Conservation (phyloP, 2,329 filamentous ascomycete species). For the Cordyceps cicadae region DNA sequence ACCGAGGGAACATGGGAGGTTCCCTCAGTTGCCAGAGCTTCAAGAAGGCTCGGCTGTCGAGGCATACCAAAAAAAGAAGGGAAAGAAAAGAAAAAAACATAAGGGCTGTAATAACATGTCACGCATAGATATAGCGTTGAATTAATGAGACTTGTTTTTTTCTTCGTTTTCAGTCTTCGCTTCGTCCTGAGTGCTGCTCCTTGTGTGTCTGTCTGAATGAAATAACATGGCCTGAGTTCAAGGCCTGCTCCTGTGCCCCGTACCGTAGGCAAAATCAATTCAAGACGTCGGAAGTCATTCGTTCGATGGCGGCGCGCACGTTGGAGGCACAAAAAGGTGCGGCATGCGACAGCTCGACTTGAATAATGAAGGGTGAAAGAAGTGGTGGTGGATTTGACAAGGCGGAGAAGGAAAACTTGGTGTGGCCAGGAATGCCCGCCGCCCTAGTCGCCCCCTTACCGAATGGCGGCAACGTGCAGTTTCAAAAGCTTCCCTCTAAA, state of each 20-base stretch:
- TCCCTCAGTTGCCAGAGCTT: conserved; percentile 54
- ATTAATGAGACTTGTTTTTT: not conserved
- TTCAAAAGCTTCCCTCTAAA: not conserved
- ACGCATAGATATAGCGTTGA: not conserved
- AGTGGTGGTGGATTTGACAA: not conserved
- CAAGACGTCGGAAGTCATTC: not conserved
- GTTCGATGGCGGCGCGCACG: no score
- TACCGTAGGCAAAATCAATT: not conserved
- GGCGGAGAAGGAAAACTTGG: not conserved
- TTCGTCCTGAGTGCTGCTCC: not conserved
- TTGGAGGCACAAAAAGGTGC: not conserved
- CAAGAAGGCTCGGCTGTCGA: conserved; percentile 41
- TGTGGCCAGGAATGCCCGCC: not conserved
- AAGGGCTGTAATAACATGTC: conserved; percentile 9
- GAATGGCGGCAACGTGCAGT: not conserved
- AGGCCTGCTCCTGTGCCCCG: conserved; percentile 5
- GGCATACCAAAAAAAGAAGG: conserved; percentile 29
- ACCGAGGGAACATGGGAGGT: conserved; percentile 68
- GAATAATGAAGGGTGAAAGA: not conserved
- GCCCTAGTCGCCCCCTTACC: not conserved
- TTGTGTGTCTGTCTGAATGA: not conserved
- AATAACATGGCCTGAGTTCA: not conserved
- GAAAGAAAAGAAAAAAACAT: no score
- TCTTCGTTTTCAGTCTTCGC: not conserved
- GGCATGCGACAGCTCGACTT: not conserved